Evolutionary conservation across 2,329 filamentous ascomycete species (phyloP).

Genomic region (Geosmithia morbida): DNA sequence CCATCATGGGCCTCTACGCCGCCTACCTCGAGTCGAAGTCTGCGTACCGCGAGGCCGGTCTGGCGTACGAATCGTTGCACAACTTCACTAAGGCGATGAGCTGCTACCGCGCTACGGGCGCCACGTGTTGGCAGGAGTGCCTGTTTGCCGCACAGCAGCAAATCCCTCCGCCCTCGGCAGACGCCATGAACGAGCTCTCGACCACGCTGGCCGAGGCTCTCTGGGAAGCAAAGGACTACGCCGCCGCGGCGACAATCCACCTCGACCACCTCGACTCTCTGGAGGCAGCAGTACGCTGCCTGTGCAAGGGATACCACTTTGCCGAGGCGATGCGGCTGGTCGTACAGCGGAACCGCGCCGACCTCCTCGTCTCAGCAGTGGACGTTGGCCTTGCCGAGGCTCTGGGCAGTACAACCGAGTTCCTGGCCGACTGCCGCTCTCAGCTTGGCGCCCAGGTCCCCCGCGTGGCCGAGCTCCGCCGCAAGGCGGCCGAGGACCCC

Average conservation of each 20-base stretch:
- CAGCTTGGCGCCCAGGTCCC: constrained; percentile 79
- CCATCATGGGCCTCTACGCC: constrained; percentile 68
- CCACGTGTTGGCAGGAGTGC: constrained; percentile 74
- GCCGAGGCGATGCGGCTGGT: constrained; percentile 75
- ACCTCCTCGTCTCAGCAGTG: constrained; percentile 53
- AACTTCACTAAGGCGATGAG: constrained; percentile 62
- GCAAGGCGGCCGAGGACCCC: constrained; percentile 71
- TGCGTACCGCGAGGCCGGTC: constrained; percentile 70
- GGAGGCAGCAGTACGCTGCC: constrained; percentile 53
- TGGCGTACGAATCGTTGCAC: constrained; percentile 77
- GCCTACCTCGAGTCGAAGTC: constrained; percentile 61
- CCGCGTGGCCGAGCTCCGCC: constrained; percentile 67
- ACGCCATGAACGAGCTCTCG: constrained; percentile 55
- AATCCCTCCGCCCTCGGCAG: constrained; percentile 39
- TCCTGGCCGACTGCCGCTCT: constrained; percentile 81
- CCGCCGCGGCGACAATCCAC: constrained; percentile 64
- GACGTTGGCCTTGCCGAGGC: constrained; percentile 71
- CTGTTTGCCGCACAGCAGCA: constrained; percentile 64
- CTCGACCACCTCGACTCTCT: constrained; percentile 67
- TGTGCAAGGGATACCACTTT: constrained; percentile 82
- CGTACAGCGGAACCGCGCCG: constrained; percentile 40
- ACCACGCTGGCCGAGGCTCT: constrained; percentile 62
- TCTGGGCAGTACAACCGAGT: constrained; percentile 70
- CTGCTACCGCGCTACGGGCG: constrained; percentile 70
- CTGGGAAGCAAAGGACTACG: constrained; percentile 72